These are phyloP conservation scores for Antarctomyces pellizariae DNA, from an alignment of 495 filamentous ascomycete genomes.

Conservation along the genomic window DNA sequence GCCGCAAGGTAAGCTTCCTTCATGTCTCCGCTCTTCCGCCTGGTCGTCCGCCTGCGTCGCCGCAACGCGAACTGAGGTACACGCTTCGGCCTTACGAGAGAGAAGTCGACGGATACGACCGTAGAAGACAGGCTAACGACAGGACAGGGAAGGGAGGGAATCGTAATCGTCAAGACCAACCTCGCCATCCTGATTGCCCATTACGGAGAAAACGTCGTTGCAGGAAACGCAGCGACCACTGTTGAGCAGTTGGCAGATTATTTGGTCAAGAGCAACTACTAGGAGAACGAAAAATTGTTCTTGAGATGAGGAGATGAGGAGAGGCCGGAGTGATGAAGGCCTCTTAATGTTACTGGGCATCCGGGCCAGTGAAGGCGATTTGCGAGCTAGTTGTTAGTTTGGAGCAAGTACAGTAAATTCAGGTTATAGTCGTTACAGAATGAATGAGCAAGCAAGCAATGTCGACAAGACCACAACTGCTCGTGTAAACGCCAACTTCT, in stretches of 20 bases:
- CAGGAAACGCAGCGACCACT: constrained; percentile 36
- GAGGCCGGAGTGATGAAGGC: too few relatives aligned
- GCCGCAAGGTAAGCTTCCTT: constrained; percentile 42
- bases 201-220: constrained; percentile 45
- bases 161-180: constrained; percentile 56
- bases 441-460: too few relatives aligned
- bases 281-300: constrained; percentile 9
- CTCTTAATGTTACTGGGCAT: too few relatives aligned
- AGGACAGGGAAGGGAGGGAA: constrained; percentile 53
- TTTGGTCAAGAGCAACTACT: constrained; percentile 46
- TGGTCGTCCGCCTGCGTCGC: constrained; percentile 18
- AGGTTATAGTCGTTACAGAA: too few relatives aligned
- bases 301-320: too few relatives aligned
- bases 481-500: too few relatives aligned
- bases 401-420: too few relatives aligned
- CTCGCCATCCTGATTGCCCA: constrained; percentile 74
- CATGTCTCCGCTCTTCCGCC: constrained; percentile 1
- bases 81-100: not conserved
- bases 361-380: too few relatives aligned
- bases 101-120: too few relatives aligned
- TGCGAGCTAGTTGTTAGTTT: too few relatives aligned
- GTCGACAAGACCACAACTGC: too few relatives aligned
- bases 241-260: constrained; percentile 56
- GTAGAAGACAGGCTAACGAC: too few relatives aligned
- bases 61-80: constrained; percentile 13